Evolutionary conservation across 768 basidiomycete genomes (phyloP), one percentile per base, ranked within the genome.

Genomic region (Serendipita sp.): DNA sequence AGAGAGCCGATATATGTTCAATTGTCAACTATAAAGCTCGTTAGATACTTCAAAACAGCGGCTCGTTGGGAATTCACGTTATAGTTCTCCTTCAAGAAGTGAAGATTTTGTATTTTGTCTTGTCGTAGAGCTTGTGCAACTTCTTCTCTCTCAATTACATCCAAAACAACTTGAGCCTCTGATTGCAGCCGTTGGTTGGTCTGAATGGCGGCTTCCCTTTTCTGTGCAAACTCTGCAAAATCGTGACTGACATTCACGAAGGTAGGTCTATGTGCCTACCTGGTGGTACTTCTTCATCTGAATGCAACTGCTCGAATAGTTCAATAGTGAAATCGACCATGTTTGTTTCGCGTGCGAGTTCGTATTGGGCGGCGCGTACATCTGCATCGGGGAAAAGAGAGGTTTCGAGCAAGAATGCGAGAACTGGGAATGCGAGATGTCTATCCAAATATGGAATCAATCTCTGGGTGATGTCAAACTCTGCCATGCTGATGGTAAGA

Each of bases 81-180:
- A 76, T 94, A 94, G 73, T 94, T 85, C 65, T 95, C 92, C 76
- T 91, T 91, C 71, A 99, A 81, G 75, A 93, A 91, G 66, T 89
- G 85, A 74, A 98, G 70, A 74, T 97, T 98, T 79, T 96, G 94
- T 69, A 89, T 90, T 78, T 96, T 96, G 75, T 99, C 96, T 75
- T 94, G 91, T 56, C 93, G 85, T 64, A 99, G 78, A 7, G 91
- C 85, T 68, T 93, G 91, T 3, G 91, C 95, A 30, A 98, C 94
- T 68, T 96, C 93, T 1, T 93, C 92, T 70, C 93, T 94, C 74
- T 94, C 89, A 73, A 99, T 98, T 54, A 97, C 92, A 71, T 95
- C 89, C 66, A 97, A 77, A 45, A 98, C 92, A 7, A 87, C 88
- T 72, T 92, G 89, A 0, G 95, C 95, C 74, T 94, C 89, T 67